Percentiles rank a stretch among this genome's conserved stretches.
Conservation (phyloP, 2,329 filamentous ascomycete species). For the Arthrobotrys entomopaga region DNA sequence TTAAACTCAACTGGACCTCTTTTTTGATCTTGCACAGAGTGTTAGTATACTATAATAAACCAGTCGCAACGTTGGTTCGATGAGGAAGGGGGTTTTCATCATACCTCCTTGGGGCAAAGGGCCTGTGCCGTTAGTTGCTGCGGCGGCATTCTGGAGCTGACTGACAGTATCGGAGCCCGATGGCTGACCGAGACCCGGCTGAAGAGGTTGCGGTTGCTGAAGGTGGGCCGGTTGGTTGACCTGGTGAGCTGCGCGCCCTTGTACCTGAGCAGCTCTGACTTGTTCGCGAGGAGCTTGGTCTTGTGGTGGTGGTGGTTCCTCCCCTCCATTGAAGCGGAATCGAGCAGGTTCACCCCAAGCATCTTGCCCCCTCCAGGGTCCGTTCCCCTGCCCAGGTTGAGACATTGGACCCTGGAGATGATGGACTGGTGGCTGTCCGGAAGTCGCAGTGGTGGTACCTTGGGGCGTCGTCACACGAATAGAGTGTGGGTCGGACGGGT, state of each 20-base stretch:
- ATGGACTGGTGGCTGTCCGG: conserved; percentile 58
- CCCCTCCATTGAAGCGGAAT: conserved; percentile 55
- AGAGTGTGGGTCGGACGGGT: conserved; percentile 58
- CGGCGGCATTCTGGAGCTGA: conserved; percentile 64
- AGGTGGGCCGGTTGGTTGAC: conserved; percentile 42
- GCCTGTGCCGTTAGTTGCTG: conserved; percentile 66
- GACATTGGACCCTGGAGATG: conserved; percentile 53
- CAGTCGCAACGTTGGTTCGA: conserved; percentile 70
- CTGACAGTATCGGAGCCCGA: conserved; percentile 55
- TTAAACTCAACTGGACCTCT: conserved; percentile 98
- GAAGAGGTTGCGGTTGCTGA: conserved; percentile 56
- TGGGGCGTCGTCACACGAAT: conserved; percentile 97
- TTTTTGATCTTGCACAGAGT: conserved; percentile 68
- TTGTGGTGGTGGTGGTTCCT: conserved; percentile 56
- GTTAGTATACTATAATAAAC: conserved; percentile 60
- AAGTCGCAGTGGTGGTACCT: conserved; percentile 70
- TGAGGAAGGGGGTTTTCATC: conserved; percentile 70
- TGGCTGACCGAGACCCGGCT: conserved; percentile 56
- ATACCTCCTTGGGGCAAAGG: conserved; percentile 62
- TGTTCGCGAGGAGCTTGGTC: conserved; percentile 43
- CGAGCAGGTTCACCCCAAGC: conserved; percentile 38
- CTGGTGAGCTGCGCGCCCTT: conserved; percentile 39
- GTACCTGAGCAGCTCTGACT: conserved; percentile 54
- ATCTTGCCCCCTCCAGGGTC: conserved; percentile 34
- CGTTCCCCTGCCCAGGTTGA: conserved; percentile 33